A percentile compares a stretch with the other conserved stretches of the same genome.
Conservation (phyloP, 768 basidiomycete species). For the Leccinum ochraceum region DNA sequence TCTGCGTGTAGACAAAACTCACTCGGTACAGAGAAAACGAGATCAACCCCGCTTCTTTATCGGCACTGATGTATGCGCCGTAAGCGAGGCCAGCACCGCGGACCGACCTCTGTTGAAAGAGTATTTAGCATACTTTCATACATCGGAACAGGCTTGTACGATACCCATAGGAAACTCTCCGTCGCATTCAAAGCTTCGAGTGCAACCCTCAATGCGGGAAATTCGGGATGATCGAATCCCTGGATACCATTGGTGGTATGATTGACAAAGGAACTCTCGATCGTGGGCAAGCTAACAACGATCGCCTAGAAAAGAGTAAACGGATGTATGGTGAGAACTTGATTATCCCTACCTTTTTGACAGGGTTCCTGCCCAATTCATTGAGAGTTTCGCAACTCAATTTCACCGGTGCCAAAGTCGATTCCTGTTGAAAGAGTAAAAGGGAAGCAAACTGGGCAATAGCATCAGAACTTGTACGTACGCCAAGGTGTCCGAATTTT, state of each 20-base stretch:
- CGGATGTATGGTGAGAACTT: background rate
- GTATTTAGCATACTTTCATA: constrained; percentile 9
- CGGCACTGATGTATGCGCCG: constrained; percentile 74
- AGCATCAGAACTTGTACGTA: constrained; percentile 42
- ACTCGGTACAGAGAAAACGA: constrained; percentile 80
- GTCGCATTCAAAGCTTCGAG: constrained; percentile 87
- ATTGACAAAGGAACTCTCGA: constrained; percentile 87
- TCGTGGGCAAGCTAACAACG: constrained; percentile 87
- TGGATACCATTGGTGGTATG: constrained; percentile 78
- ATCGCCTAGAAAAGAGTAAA: constrained; percentile 55
- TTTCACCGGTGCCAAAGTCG: constrained; percentile 64
- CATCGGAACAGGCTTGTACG: constrained; percentile 6
- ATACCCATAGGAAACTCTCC: constrained; percentile 93
- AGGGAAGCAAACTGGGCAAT: background rate
- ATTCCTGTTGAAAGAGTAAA: constrained; percentile 37
- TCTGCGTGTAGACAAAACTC: constrained; percentile 27
- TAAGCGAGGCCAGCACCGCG: constrained; percentile 95
- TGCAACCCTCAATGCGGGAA: constrained; percentile 83
- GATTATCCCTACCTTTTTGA: constrained; percentile 55
- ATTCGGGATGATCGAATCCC: constrained; percentile 81
- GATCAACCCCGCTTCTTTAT: constrained; percentile 76
- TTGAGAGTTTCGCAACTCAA: constrained; percentile 70
- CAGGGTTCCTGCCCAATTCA: constrained; percentile 69
- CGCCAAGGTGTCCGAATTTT: constrained; percentile 61
- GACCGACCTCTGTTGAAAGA: constrained; percentile 68